Evolutionary conservation across 2,329 filamentous ascomycete species (phyloP), one percentile per base, ranked within the genome.

Genomic region (Diaporthe destruens): DNA sequence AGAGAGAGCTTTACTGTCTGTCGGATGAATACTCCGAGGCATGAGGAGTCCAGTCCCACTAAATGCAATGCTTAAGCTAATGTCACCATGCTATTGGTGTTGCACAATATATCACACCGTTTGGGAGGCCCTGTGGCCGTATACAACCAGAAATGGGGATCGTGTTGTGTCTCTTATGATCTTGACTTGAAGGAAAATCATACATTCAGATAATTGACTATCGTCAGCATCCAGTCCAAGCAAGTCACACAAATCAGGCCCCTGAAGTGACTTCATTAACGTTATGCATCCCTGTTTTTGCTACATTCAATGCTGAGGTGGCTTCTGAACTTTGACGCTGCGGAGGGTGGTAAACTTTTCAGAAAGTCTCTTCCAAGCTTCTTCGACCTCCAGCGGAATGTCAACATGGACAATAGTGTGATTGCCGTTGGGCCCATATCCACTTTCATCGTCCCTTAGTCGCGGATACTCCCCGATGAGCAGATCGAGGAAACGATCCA

Each of bases 1-100:
- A 68, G n/a, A 68, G 65, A 12, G 65, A 68, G 49, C 65, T 54
- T 2, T 54, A 32, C 8, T 68, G 65, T 55, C 7, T 68, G 51
- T 54, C 65, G 16, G 51, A 68, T 39, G 36, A 59, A 20, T 59
- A 59, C 16, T 59, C 36, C 36, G 44, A 59, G 23, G 23, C 12
- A 29, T 59, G 16, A 44, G 18, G 6, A 42, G 7, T 25, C 23
- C 5, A 3, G 12, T 39, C 18, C 20, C 20, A 4, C 12, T 39
- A 12, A 4, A 39, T 12, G 0, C 9, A 39, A 14, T 3, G 2
- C 36, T 11, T 11, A 12, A 39, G 3, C 11, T 3, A 39, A 12
- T 39, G 6, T 39, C 11, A 2, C 34, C 34, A 36, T 36, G 9
- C 34, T 11, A 11, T 36, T 36, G 34, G 9, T 2, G 9, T 11